These are phyloP conservation scores for Auxenochlorella protothecoides DNA, from an alignment of 139 green algal genomes.

Conservation along the genomic window DNA sequence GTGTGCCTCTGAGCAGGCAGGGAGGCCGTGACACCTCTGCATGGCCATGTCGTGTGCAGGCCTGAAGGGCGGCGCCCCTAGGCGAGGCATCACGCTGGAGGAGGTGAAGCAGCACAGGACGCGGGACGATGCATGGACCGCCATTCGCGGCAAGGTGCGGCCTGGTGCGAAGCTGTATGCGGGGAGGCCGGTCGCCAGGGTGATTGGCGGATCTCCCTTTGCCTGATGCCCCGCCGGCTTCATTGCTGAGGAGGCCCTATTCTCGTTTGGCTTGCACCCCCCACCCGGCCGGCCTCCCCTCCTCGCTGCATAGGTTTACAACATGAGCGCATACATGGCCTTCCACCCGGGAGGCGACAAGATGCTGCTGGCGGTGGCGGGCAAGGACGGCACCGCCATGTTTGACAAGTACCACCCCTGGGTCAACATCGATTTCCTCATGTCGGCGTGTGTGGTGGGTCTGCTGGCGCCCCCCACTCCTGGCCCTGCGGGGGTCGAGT, in stretches of 20 bases:
- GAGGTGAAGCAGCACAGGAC: slow-evolving; percentile 76
- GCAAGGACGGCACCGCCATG: slow-evolving; percentile 75
- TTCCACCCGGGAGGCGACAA: slow-evolving; percentile 75
- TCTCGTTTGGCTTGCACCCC: neutral
- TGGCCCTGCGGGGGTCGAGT: slow-evolving; percentile 1
- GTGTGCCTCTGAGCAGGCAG: no score
- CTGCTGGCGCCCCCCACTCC: neutral
- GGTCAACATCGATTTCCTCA: slow-evolving; percentile 77
- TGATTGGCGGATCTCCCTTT: no score
- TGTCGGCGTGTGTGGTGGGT: slow-evolving; percentile 70
- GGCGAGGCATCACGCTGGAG: slow-evolving; percentile 50
- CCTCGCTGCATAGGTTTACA: slow-evolving; percentile 57
- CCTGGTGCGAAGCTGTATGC: neutral
- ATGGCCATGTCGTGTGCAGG: slow-evolving; percentile 22
- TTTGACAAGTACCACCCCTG: slow-evolving; percentile 92
- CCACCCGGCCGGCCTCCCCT: neutral
- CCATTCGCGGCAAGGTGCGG: slow-evolving; percentile 66
- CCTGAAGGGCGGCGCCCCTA: slow-evolving; percentile 14
- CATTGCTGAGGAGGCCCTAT: no score
- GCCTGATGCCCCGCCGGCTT: no score
- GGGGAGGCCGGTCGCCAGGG: no score
- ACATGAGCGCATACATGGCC: slow-evolving; percentile 67
- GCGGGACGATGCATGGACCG: slow-evolving; percentile 82
- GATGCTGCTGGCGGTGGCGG: slow-evolving; percentile 59
- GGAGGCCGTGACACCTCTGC: no score